These are phyloP conservation scores for Colletotrichum falcatum DNA, from an alignment of 2,329 filamentous ascomycete species.

Conservation along the genomic window DNA sequence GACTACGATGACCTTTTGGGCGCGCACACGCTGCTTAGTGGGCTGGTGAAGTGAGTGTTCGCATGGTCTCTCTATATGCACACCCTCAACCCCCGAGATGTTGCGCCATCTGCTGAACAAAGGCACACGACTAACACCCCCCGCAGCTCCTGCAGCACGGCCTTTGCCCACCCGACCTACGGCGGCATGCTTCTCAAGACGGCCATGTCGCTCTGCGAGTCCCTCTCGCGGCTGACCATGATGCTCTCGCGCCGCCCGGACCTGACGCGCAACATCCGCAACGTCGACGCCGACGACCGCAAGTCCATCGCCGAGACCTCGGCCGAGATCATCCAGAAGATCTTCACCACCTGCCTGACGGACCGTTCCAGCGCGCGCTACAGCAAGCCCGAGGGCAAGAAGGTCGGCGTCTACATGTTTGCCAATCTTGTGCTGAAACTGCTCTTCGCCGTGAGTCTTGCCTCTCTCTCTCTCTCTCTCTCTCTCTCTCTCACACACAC, in stretches of 20 bases:
- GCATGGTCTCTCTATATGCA: too few species aligned
- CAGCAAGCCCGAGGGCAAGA: conserved; percentile 83
- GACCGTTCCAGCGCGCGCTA: conserved; percentile 78
- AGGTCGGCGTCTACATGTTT: conserved; percentile 89
- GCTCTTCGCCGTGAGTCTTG: conserved; percentile 77
- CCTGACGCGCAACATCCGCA: conserved; percentile 74
- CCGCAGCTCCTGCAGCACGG: conserved; percentile 81
- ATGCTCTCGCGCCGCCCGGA: conserved; percentile 84
- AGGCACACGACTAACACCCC: conserved; percentile 9
- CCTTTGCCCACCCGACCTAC: conserved; percentile 81
- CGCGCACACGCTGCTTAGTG: conserved; percentile 80
- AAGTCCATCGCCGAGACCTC: conserved; percentile 87
- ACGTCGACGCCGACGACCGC: conserved; percentile 74
- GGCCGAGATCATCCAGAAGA: conserved; percentile 89
- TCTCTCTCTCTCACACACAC: conserved; percentile 2
- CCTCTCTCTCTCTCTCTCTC: neutral
- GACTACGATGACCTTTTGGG: conserved; percentile 79
- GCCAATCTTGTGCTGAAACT: conserved; percentile 92
- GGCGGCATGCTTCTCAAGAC: conserved; percentile 87
- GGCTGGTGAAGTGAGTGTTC: conserved; percentile 76
- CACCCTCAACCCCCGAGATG: neutral
- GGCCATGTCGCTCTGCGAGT: conserved; percentile 83
- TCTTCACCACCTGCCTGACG: conserved; percentile 89
- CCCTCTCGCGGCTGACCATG: conserved; percentile 86
- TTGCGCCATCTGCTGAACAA: neutral